Evolutionary conservation across 2,329 filamentous ascomycete genomes (phyloP), one percentile per base, ranked within the genome.

Genomic region (Sarocladium kiliense): DNA sequence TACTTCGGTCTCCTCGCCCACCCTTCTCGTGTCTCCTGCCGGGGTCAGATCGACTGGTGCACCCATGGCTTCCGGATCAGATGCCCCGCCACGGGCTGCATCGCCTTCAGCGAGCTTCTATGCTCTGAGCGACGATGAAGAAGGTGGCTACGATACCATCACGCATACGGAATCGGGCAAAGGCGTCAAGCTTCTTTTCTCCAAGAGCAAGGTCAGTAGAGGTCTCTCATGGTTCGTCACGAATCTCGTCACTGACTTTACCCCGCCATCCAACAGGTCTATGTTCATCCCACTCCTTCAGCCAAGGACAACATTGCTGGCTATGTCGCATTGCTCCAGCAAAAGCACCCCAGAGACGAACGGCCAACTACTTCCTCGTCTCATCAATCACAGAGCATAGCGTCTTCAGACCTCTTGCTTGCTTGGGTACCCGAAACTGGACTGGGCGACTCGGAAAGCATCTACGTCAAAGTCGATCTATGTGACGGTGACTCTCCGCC

Each of bases 381-480:
- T 3, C 36, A 60, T 21, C 64, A 67, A 19, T 70, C 72, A 54
- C 73, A 61, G 2, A 63, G 77, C 12, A 76, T 80, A 54, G 73
- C 78, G 53, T 80, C 87, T 1, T 84, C 88, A 18, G 88, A 91
- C 57, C 84, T 96, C 34, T 80, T 99, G 12, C 83, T 99, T 1
- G 91, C 92, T 32, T 99, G 94, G 94, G 75, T 97, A 1, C 94
- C 94, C 19, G 94, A 99, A 70, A 85, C 89, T 14, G 86, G 89
- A 5, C 81, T 99, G 2, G 92, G 92, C 44, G 89, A 95, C 65
- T 86, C 88, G 23, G 88, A 89, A 59, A 88, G 87, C 69, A 89
- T 91, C 58, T 99, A 99, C 68, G 90, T 95, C 66, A 97, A 97
- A 67, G 93, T 99, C 54, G 95, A 99, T 70, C 81, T 96, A 18